These are phyloP conservation scores for Cardamine chenopodiifolia DNA, from an alignment of 345 rosid genomes.

Conservation along the genomic window DNA sequence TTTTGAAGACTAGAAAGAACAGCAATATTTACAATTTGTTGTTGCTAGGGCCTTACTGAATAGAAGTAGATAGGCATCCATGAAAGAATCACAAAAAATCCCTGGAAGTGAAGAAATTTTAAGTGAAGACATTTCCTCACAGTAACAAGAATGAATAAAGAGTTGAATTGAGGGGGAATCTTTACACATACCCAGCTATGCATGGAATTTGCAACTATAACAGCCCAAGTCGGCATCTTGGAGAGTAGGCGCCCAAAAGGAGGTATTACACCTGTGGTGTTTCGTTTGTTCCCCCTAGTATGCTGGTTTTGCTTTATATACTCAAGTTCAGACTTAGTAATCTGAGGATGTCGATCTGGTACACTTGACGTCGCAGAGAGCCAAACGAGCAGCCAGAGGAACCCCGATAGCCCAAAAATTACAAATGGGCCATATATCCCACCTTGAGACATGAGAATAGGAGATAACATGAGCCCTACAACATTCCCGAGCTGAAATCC, in stretches of 20 bases:
- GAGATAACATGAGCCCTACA: constrained; percentile 79
- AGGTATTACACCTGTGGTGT: constrained; percentile 59
- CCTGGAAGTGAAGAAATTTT: constrained; percentile 52
- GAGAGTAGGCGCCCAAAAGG: constrained; percentile 84
- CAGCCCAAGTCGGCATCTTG: constrained; percentile 91
- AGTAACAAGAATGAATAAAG: constrained; percentile 1
- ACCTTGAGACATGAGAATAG: constrained; percentile 87
- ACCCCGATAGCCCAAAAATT: constrained; percentile 87
- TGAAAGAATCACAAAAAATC: constrained; percentile 93
- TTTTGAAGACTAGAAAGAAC: neutral
- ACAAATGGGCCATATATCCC: constrained; percentile 94
- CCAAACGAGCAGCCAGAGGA: constrained; percentile 95
- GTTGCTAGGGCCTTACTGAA: constrained; percentile 55
- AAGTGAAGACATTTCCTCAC: neutral
- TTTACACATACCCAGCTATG: constrained; percentile 80
- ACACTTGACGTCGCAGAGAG: constrained; percentile 75
- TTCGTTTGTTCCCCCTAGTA: constrained; percentile 46
- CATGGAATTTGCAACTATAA: constrained; percentile 92
- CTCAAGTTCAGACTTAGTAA: constrained; percentile 76
- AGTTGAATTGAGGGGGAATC: constrained; percentile 1
- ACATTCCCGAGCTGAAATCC: constrained; percentile 95
- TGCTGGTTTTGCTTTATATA: constrained; percentile 59
- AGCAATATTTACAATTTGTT: neutral
- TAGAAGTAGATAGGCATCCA: constrained; percentile 99
- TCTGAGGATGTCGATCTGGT: constrained; percentile 78